These are phyloP conservation scores for Microcos paniculata DNA, from an alignment of 345 rosid species.

Conservation along the genomic window DNA sequence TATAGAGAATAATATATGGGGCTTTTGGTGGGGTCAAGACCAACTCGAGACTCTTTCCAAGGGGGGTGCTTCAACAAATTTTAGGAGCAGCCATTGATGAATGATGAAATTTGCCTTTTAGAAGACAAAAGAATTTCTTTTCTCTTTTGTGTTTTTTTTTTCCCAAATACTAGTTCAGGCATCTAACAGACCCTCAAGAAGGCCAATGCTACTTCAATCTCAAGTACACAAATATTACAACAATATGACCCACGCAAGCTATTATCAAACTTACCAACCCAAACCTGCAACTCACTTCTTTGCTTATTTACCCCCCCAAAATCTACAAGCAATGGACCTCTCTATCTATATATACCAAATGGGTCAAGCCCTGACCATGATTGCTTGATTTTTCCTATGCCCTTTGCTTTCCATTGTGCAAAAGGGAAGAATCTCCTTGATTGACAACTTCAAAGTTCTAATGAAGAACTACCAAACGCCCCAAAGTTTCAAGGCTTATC, in stretches of 20 bases:
- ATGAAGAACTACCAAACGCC: slow-evolving; percentile 19
- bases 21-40: neutral
- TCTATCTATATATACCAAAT: slow-evolving; percentile 27
- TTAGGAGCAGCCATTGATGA: slow-evolving; percentile 12
- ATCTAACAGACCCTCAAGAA: slow-evolving; percentile 24
- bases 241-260: slow-evolving; percentile 28
- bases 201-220: slow-evolving; percentile 39
- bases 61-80: neutral
- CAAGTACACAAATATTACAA: slow-evolving; percentile 38
- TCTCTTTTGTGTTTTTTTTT: neutral
- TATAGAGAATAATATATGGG: neutral
- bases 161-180: slow-evolving; percentile 15
- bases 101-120: neutral
- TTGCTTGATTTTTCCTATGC: slow-evolving; percentile 14
- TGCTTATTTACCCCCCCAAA: slow-evolving; percentile 35
- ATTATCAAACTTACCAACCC: slow-evolving; percentile 41
- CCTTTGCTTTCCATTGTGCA: neutral
- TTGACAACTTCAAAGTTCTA: slow-evolving; percentile 32
- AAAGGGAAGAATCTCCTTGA: slow-evolving; percentile 15
- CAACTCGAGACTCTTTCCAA: neutral
- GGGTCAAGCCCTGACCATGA: slow-evolving; percentile 29
- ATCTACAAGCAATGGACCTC: slow-evolving; percentile 35
- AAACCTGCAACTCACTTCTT: slow-evolving; percentile 31
- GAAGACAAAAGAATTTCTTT: slow-evolving; percentile 18
- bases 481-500: slow-evolving; percentile 47